Conservation (phyloP, 352 stramenopile species). For the Pythium periplocum region DNA sequence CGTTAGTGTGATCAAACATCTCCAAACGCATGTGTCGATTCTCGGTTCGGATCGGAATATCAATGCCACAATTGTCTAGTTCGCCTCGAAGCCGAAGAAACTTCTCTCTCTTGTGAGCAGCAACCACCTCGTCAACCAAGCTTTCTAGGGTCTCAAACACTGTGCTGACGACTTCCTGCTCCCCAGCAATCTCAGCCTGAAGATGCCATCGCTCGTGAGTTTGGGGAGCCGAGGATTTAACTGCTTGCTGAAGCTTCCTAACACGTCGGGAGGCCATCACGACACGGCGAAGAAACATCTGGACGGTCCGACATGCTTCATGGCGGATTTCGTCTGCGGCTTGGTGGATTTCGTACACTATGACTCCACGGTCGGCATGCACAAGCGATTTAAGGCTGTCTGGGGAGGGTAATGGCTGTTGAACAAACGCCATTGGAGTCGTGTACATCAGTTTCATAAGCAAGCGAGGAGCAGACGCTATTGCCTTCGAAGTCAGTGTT, state of each 20-base stretch:
- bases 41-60: constrained; percentile 14
- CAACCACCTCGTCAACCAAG: constrained; percentile 11
- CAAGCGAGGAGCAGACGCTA: not conserved
- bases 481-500: not conserved
- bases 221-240: too few species aligned
- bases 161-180: constrained; percentile 6
- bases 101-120: too few species aligned
- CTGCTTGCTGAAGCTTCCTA: too few species aligned
- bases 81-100: not conserved
- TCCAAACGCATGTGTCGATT: constrained; percentile 5
- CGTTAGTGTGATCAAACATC: constrained; percentile 19
- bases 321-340: not conserved
- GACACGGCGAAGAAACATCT: constrained; percentile 8
- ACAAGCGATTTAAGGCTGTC: not conserved
- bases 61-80: not conserved
- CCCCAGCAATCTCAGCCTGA: not conserved
- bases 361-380: not conserved
- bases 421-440: constrained; percentile 2
- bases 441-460: not conserved
- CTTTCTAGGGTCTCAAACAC: constrained; percentile 10
- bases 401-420: not conserved
- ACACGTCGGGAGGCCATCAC: not conserved
- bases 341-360: constrained; percentile 4
- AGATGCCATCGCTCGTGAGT: too few species aligned
- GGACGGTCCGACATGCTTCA: not conserved